Evolutionary conservation across 2,329 filamentous ascomycete genomes (phyloP).

Genomic region (Alternaria sp.): DNA sequence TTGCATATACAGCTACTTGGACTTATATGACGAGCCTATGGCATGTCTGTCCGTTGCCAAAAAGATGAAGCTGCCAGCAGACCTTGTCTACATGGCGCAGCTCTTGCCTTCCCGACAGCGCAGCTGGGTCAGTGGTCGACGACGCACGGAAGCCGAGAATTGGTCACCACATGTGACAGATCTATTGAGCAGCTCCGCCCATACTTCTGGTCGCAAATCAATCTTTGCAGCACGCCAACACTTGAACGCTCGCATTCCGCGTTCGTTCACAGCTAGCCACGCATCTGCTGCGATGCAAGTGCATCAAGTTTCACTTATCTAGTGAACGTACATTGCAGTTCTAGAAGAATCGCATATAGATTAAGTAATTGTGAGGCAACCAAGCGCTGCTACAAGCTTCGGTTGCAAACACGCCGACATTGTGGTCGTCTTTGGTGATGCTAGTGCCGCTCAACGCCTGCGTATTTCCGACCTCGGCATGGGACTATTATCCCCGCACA

Average conservation of each 20-base stretch:
- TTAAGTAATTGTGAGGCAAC: neutral
- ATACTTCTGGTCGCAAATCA: neutral
- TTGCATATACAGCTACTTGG: neutral
- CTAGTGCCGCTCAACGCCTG: neutral
- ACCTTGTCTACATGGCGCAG: neutral
- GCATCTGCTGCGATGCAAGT: neutral
- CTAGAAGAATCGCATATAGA: neutral
- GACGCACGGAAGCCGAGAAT: neutral
- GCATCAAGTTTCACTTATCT: neutral
- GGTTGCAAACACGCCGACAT: neutral
- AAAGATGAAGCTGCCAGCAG: neutral
- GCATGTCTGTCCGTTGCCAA: neutral
- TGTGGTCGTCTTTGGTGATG: neutral
- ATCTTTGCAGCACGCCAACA: neutral
- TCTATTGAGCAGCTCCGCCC: neutral
- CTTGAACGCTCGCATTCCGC: neutral
- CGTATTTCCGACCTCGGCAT: constrained; percentile 35
- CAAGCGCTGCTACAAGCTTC: neutral
- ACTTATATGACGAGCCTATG: neutral
- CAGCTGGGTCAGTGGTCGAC: neutral
- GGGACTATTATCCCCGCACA: constrained; percentile 28
- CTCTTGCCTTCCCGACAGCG: neutral
- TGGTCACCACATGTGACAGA: neutral
- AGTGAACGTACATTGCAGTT: neutral
- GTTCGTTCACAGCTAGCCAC: neutral